Conservation (phyloP, 805 yeast species). For the Candida quercuum region DNA sequence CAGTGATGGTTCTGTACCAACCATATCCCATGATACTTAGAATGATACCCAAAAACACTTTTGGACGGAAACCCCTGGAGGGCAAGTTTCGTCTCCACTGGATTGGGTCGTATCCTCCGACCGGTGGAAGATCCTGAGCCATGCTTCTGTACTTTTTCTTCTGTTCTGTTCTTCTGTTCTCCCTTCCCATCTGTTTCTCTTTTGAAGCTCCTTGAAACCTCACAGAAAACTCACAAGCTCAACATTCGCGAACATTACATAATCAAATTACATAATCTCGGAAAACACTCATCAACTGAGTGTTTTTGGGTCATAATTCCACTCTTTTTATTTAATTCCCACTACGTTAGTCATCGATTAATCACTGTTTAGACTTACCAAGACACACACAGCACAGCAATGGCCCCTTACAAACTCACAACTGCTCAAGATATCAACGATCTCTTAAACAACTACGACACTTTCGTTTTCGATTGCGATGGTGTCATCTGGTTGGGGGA, state of each 20-base stretch:
- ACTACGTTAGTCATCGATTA: too few species aligned
- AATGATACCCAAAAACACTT: constrained; percentile 61
- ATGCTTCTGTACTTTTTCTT: constrained; percentile 1
- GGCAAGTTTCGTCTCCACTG: constrained; percentile 90
- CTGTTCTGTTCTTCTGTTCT: too few species aligned
- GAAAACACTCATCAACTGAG: neutral
- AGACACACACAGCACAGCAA: neutral
- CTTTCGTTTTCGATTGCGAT: constrained; percentile 92
- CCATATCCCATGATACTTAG: constrained; percentile 66
- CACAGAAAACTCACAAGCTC: too few species aligned
- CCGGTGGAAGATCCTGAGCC: constrained; percentile 80
- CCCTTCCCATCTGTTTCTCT: too few species aligned
- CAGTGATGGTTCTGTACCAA: constrained; percentile 57
- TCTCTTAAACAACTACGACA: constrained; percentile 66
- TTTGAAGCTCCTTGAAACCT: too few species aligned
- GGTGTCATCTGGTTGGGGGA: constrained; percentile 95
- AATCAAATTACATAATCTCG: too few species aligned
- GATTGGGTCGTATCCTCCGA: constrained; percentile 78
- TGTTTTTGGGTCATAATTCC: neutral
- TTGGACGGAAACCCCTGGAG: constrained; percentile 77
- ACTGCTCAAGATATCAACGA: constrained; percentile 41
- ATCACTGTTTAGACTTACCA: neutral
- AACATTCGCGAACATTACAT: too few species aligned
- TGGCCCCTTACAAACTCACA: constrained; percentile 39
- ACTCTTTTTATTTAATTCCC: neutral